Conservation (phyloP, 345 rosid species). For the Eucalyptus marginata region DNA sequence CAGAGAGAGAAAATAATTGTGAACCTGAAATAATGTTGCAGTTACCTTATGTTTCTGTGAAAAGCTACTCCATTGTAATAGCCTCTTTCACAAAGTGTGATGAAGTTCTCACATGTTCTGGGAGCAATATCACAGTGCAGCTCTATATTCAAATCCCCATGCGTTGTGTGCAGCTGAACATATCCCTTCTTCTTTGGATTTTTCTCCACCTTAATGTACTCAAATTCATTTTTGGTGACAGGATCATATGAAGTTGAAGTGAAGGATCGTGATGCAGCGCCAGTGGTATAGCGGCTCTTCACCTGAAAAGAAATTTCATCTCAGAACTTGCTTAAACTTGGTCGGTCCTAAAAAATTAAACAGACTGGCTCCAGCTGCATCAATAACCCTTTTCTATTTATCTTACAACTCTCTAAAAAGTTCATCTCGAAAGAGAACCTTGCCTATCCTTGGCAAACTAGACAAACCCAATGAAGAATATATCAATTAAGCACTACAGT, state of each 20-base stretch:
- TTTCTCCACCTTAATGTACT: conserved; percentile 80
- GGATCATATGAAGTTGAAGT: conserved; percentile 88
- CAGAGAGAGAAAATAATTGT: background rate
- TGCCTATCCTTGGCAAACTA: background rate
- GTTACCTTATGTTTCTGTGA: conserved; percentile 72
- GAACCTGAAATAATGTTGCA: background rate
- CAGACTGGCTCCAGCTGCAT: background rate
- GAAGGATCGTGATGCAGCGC: conserved; percentile 95
- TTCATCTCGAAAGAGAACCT: background rate
- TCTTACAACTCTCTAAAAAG: background rate
- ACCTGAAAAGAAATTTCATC: conserved; percentile 33
- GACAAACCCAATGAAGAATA: background rate
- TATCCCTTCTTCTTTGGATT: conserved; percentile 96
- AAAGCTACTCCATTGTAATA: conserved; percentile 75
- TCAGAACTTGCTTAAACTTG: background rate
- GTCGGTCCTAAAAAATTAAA: background rate
- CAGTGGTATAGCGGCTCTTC: conserved; percentile 77
- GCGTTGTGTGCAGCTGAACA: conserved; percentile 80
- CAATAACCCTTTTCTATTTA: background rate
- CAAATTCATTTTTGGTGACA: conserved; percentile 76
- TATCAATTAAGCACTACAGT: background rate
- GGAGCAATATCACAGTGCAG: conserved; percentile 91
- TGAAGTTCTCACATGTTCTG: conserved; percentile 84
- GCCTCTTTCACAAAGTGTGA: conserved; percentile 76
- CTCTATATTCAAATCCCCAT: conserved; percentile 89